Conservation (phyloP, 164 flowering plant species). For the Chloranthus sessilifolius region DNA sequence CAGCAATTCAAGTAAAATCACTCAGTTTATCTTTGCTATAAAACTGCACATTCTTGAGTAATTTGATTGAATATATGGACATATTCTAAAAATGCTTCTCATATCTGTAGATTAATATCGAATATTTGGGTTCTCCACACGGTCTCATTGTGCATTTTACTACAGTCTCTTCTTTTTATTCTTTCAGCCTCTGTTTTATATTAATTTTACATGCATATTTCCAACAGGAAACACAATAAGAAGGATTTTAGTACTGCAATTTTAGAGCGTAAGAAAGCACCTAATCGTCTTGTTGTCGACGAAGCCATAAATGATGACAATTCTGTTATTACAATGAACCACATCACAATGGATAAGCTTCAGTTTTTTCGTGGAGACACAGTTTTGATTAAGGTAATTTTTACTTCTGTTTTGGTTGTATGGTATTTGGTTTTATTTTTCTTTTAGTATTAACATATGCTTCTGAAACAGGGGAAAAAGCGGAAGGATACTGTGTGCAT, state of each 20-base stretch:
- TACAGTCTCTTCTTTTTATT: not conserved
- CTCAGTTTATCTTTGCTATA: too few relatives aligned
- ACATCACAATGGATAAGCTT: conserved; percentile 38
- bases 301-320: conserved; percentile 39
- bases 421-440: not conserved
- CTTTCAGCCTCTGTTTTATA: not conserved
- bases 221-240: conserved; percentile 34
- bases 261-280: conserved; percentile 32
- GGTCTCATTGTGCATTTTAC: too few relatives aligned
- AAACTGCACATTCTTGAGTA: too few relatives aligned
- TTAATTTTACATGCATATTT: not conserved
- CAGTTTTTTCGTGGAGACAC: conserved; percentile 38
- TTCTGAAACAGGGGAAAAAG: conserved; percentile 9
- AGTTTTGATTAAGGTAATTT: conserved; percentile 29
- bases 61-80: too few relatives aligned
- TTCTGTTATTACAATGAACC: conserved; percentile 31
- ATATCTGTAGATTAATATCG: too few relatives aligned
- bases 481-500: conserved; percentile 19
- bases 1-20: too few relatives aligned
- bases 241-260: conserved; percentile 39
- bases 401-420: not conserved
- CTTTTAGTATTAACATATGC: conserved; percentile 20
- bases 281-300: conserved; percentile 35
- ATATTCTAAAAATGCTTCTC: too few relatives aligned
- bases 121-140: too few relatives aligned